Base-by-base conservation (phyloP, 305 asterid species). In the Fraxinus angustifolia region DNA sequence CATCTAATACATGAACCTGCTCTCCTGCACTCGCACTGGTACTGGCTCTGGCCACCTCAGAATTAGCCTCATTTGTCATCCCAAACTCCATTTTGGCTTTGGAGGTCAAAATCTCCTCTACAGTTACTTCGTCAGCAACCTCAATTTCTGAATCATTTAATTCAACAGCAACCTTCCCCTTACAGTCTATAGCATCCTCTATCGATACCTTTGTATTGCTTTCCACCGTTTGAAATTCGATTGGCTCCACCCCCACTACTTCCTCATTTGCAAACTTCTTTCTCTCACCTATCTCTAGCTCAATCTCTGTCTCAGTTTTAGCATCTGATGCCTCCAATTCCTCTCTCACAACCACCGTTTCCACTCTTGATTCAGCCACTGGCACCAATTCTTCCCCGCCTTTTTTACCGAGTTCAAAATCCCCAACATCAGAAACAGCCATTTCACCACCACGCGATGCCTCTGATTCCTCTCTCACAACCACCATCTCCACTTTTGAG, bases 141-240 rank as follows among this genome's bases (percentile, higher is more conserved):
- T 78, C 83, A 45, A 31, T 82, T 78, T 80, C 88, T 42, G 81
- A 80, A 82, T 67, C 85, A 86, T 83, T 83, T 58, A 16, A 82
- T 17, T 72, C 21, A 4, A 19, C 82, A 79, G 81, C 87, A 75
- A 68, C 83, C 38, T 45, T 70, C 38, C 30, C 73, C 73, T 67
- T 67, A 6, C 73, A 67, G 36, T 67, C 21, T 30, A 67, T 67
- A 67, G 38, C 73, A 30, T 30, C 73, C 38, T 67, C 38, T 11
- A 6, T 67, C 7, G 3, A 67, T 30, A 28, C 74, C 58, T 79
- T 81, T 12, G 70, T 58, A 58, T 60, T 71, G 78, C 78, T 71
- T 76, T 78, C 88, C 38, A 74, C 78, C 10, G 16, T 26, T 79
- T n/a, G 67, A 73, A 76, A 53, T 38, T 88, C 84, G 7, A 60